Evolutionary conservation across 2,329 filamentous ascomycete genomes (phyloP), one percentile per base, ranked within the genome.

Genomic region (Teratosphaeria gauchensis): DNA sequence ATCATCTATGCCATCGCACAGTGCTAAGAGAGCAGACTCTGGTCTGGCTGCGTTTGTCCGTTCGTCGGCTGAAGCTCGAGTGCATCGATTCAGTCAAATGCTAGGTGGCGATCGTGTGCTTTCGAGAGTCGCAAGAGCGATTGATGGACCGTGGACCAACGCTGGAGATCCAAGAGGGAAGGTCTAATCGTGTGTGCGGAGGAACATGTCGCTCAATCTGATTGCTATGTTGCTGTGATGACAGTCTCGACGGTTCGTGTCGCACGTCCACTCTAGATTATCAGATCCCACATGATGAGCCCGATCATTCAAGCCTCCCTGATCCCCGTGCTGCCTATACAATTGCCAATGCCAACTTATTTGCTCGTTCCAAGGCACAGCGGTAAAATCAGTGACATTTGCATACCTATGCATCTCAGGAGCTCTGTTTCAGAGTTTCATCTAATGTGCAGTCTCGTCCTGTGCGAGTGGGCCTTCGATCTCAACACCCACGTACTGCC

Each of bases 81-180:
- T 78, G 5, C 64, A 66, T 46, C 67, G 67, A 1, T 87, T 89
- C 65, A 77, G 76, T 46, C 66, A 65, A 0, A 7, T 84, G 8
- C 69, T 88, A 59, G 82, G 84, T 1, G 83, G 84, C 1, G 71
- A 71, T 31, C 77, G 73, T 51, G 74, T 87, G 32, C 59, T 89
- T 62, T 71, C 72, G 6, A 75, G 80, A 53, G 79, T 84, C 3
- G 80, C 79, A 57, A 68, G 64, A 35, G 63, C 76, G 16, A 62
- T 89, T 46, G 84, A 85, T 69, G 73, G 73, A 12, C 42, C 51
- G 4, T 67, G 65, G 65, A 48, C 19, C 3, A 48, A n/a, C 42
- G 19, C 42, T 21, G 42, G n/a, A 11, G 16, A 8, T 21, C 16
- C 4, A 9, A 48, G n/a, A 9, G 21, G 19, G 6, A 4, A 48